Base-by-base conservation (phyloP, 306 rosid genomes). In the Lathyrus aphaca region DNA sequence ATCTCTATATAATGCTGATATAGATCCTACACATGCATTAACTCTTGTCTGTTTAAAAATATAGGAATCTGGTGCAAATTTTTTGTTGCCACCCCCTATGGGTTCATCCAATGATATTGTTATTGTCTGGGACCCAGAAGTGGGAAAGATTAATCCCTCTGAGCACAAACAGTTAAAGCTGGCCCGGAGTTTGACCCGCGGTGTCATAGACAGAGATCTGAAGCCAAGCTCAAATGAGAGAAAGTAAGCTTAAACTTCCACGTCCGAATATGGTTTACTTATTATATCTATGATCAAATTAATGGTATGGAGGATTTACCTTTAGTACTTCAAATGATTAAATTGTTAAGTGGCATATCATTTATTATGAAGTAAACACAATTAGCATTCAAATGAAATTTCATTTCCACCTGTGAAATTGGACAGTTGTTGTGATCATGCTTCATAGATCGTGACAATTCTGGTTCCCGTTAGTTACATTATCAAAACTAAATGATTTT, bases 111-210 rank as follows among this genome's bases (percentile, higher is more conserved):
- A 94, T 84, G 96, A 88, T 55, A 91, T 94, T 66, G 97, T 94
- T 71, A 90, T 73, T 66, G 90, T 94, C 45, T 90, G 94, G 97
- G 99, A 94, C 79, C 99, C 96, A 11, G 99, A 94, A 77, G 79
- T 91, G 55, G 99, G 96, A 54, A 94, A 83, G 82, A 80, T 86
- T 62, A 91, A 94, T 76, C 99, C 97, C 37, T 94, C 96, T 19
- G 99, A 94, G 83, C 97, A 94, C 84, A 94, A 91, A 86, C 99
- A 91, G 79, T 85, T 94, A 80, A 94, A 91, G 87, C 89, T 91
- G 61, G 96, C 96, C 3, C 87, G 97, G 84, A 91, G 99, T 73
- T 86, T 94, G 83, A 91, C 99, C 56, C 96, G 97, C 44, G 97
- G 97, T 59, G 87, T 94, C 80, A 94, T 94, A 79, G 99, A 94